Evolutionary conservation across 2,329 filamentous ascomycete genomes (phyloP).

Genomic region (Aspergillus tamarii): DNA sequence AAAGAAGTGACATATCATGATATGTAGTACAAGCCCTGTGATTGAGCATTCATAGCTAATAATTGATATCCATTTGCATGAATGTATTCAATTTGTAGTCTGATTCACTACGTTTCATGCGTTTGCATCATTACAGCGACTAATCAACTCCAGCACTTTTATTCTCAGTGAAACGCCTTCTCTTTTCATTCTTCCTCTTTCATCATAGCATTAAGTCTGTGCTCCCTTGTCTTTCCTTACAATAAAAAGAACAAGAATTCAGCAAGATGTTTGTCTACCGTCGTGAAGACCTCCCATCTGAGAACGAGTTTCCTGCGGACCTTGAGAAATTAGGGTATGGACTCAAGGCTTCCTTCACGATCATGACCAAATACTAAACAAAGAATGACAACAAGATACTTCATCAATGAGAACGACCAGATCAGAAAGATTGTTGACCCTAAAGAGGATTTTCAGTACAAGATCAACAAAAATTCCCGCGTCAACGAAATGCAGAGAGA

Average conservation of each 20-base stretch:
- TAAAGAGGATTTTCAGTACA: constrained; percentile 73
- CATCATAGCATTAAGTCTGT: neutral
- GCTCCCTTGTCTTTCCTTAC: neutral
- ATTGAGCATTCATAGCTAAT: neutral
- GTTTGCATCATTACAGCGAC: neutral
- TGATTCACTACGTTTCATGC: neutral
- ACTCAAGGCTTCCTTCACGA: neutral
- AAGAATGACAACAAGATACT: constrained; percentile 62
- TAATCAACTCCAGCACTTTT: neutral
- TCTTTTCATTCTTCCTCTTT: constrained; percentile 1
- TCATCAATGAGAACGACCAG: constrained; percentile 74
- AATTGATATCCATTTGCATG: neutral
- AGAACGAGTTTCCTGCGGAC: constrained; percentile 67
- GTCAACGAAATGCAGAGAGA: constrained; percentile 76
- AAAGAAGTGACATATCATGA: neutral
- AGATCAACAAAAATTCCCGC: constrained; percentile 71
- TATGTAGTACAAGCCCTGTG: neutral
- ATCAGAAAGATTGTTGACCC: constrained; percentile 71
- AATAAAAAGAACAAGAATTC: neutral
- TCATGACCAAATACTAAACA: neutral
- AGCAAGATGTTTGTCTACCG: constrained; percentile 74
- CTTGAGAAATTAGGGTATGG: constrained; percentile 73
- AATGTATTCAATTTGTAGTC: neutral
- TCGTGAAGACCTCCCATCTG: constrained; percentile 69
- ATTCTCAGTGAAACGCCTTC: neutral